phyloP scores from a whole-genome alignment of 176 grass and related monocot genomes.

The Phoenix roebelenii region DNA sequence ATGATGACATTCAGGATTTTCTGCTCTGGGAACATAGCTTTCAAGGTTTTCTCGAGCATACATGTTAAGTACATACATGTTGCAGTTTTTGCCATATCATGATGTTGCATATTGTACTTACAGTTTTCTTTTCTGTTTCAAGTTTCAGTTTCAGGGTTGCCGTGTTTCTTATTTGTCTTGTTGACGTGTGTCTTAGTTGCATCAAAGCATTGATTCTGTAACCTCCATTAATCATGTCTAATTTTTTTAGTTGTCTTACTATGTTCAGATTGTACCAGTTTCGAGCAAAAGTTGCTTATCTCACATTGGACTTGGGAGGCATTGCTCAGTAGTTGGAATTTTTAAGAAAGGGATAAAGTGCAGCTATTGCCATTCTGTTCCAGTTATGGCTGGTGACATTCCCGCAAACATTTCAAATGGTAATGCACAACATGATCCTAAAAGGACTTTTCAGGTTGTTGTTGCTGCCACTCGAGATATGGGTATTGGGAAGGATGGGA shows the following conservation, averaged over 20 bases:
- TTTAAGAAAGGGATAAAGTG: not conserved
- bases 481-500: constrained; percentile 76
- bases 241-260: not conserved
- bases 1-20: not conserved
- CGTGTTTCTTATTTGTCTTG: not conserved
- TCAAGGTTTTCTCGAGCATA: not conserved
- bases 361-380: constrained; percentile 5
- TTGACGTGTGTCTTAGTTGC: not conserved
- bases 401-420: constrained; percentile 19
- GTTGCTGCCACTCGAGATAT: constrained; percentile 72
- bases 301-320: constrained; percentile 11
- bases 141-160: not conserved
- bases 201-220: not conserved
- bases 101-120: not conserved
- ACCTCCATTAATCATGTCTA: not conserved
- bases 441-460: constrained; percentile 62
- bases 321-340: not conserved
- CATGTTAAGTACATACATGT: not conserved
- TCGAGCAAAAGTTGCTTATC: not conserved
- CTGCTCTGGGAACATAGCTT: not conserved
- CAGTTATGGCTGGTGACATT: constrained; percentile 12
- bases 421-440: constrained; percentile 17
- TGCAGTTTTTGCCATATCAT: not conserved
- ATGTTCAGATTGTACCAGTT: not conserved
- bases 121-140: not conserved